Conservation (phyloP, 2,329 filamentous ascomycete genomes). For the Trichophyton verrucosum region DNA sequence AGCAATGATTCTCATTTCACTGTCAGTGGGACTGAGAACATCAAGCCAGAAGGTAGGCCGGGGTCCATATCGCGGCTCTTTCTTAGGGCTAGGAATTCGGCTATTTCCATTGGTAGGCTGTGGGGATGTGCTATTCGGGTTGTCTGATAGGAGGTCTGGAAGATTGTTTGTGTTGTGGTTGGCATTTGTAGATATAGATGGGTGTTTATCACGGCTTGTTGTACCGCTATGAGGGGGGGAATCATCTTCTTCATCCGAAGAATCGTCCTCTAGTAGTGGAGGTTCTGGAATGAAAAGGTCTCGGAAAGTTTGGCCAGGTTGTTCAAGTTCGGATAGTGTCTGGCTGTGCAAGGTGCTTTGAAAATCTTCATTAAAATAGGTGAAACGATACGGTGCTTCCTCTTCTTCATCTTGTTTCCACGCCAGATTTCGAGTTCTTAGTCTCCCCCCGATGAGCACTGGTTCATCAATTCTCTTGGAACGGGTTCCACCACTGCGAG, state of each 20-base stretch:
- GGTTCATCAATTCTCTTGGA: slow-evolving; percentile 91
- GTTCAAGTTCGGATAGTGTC: slow-evolving; percentile 83
- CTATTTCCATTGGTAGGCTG: slow-evolving; percentile 20
- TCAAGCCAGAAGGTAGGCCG: slow-evolving; percentile 96
- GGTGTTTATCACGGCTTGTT: slow-evolving; percentile 2
- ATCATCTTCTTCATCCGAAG: slow-evolving; percentile 48
- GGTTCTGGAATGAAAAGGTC: slow-evolving; percentile 88
- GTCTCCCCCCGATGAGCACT: slow-evolving; percentile 75
- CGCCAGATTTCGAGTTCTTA: slow-evolving; percentile 63
- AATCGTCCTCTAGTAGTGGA: slow-evolving; percentile 52
- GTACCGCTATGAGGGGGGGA: slow-evolving; percentile 9
- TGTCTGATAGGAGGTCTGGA: slow-evolving; percentile 7
- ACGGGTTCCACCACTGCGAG: slow-evolving; percentile 65
- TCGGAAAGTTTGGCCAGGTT: slow-evolving; percentile 69
- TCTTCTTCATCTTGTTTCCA: slow-evolving; percentile 87
- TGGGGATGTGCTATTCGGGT: slow-evolving; percentile 12
- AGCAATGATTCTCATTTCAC: slow-evolving; percentile 86
- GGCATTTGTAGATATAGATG: neutral
- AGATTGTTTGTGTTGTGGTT: slow-evolving; percentile 8
- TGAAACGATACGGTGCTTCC: slow-evolving; percentile 86
- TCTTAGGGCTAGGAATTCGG: slow-evolving; percentile 21
- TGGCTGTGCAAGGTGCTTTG: slow-evolving; percentile 93
- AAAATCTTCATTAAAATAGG: slow-evolving; percentile 97
- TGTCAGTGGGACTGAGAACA: slow-evolving; percentile 76
- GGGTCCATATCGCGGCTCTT: slow-evolving; percentile 54